These are phyloP conservation scores for Cladosporium sp. DNA, from an alignment of 2,329 filamentous ascomycete genomes.

Conservation along the genomic window DNA sequence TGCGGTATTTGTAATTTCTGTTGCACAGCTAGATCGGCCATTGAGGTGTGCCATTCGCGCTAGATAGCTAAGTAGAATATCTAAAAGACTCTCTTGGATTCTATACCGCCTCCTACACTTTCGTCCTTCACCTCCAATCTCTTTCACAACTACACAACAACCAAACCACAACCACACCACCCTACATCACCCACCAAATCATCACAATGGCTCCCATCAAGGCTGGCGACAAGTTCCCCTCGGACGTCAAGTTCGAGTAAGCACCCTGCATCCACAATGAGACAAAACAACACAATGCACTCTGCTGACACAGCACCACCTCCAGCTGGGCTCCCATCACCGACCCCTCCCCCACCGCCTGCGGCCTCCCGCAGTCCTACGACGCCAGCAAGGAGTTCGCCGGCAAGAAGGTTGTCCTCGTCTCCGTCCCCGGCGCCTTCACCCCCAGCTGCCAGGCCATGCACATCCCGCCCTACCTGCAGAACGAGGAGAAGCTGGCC, in stretches of 20 bases:
- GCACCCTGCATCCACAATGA: constrained; percentile 31
- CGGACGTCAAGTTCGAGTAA: constrained; percentile 74
- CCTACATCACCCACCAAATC: neutral
- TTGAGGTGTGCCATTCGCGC: constrained; percentile 12
- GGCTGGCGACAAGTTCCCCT: constrained; percentile 79
- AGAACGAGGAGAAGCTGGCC: constrained; percentile 68
- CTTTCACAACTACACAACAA: neutral
- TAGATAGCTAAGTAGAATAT: neutral
- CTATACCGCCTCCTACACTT: neutral
- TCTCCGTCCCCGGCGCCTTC: constrained; percentile 74
- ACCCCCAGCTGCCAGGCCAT: constrained; percentile 80
- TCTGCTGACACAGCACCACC: constrained; percentile 10
- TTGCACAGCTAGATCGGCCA: constrained; percentile 3
- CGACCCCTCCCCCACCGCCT: constrained; percentile 69
- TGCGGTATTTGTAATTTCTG: constrained; percentile 11
- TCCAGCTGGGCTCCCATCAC: constrained; percentile 74
- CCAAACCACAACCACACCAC: neutral
- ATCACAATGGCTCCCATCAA: constrained; percentile 66
- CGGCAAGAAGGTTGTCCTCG: constrained; percentile 70
- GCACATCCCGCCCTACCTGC: constrained; percentile 79
- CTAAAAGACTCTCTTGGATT: neutral
- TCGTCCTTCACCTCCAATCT: neutral
- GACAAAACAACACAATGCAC: neutral
- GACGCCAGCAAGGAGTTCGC: constrained; percentile 75
- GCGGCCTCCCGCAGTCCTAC: constrained; percentile 76